phyloP scores from a whole-genome alignment of 2,329 filamentous ascomycete species.

The Xylaria sp. region DNA sequence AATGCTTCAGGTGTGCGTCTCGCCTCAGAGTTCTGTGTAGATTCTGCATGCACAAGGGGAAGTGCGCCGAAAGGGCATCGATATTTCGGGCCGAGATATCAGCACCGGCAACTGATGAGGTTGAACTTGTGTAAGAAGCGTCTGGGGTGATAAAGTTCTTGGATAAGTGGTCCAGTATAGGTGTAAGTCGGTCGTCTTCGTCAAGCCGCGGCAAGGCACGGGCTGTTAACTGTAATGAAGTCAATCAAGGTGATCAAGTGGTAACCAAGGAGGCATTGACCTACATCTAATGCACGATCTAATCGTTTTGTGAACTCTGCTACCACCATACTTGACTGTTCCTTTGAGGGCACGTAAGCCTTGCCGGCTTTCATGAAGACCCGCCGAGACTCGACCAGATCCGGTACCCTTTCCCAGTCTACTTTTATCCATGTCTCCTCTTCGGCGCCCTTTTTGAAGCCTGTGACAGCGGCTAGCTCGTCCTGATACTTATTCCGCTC shows the following conservation, averaged over 20 bases:
- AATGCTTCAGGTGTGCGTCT: constrained; percentile 92
- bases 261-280: constrained; percentile 31
- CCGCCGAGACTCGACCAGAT: constrained; percentile 79
- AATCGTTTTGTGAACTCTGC: constrained; percentile 82
- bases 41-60: constrained; percentile 93
- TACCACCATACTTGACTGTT: constrained; percentile 88
- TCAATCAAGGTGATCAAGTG: constrained; percentile 17
- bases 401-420: constrained; percentile 91
- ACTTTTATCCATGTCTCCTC: constrained; percentile 96
- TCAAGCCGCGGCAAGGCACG: constrained; percentile 89
- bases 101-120: constrained; percentile 69
- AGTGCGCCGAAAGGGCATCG: constrained; percentile 78
- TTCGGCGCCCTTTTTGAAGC: constrained; percentile 56
- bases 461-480: constrained; percentile 61
- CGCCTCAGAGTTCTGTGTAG: constrained; percentile 85
- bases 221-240: constrained; percentile 71
- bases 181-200: constrained; percentile 87
- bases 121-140: constrained; percentile 73
- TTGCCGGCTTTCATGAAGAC: constrained; percentile 82
- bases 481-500: constrained; percentile 72
- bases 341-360: constrained; percentile 86
- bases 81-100: constrained; percentile 80
- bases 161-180: constrained; percentile 76
- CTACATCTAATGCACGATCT: constrained; percentile 82
- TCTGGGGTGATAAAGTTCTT: constrained; percentile 96